Evolutionary conservation across 345 rosid genomes (phyloP).

Genomic region (Lepidium africanum): DNA sequence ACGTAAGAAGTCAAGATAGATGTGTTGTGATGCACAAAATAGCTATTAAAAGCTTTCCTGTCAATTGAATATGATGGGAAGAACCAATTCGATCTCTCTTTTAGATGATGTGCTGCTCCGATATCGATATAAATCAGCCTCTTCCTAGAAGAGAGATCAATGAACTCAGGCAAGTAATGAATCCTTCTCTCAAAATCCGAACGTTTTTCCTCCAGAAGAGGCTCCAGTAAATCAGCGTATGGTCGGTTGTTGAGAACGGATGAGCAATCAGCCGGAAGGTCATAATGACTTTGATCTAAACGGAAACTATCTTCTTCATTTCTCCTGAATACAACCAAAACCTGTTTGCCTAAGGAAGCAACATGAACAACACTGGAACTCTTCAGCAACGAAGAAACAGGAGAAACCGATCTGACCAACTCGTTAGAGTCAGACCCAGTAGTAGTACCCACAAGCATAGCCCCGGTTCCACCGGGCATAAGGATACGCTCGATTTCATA

Average conservation of each 20-base stretch:
- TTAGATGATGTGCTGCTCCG: slow-evolving; percentile 58
- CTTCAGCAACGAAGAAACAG: slow-evolving; percentile 64
- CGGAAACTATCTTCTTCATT: slow-evolving; percentile 27
- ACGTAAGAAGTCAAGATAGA: slow-evolving; percentile 64
- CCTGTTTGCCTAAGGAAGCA: slow-evolving; percentile 42
- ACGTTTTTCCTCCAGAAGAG: slow-evolving; percentile 41
- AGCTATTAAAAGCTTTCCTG: slow-evolving; percentile 46
- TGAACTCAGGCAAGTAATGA: slow-evolving; percentile 56
- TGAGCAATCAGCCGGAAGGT: slow-evolving; percentile 54
- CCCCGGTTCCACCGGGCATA: slow-evolving; percentile 72
- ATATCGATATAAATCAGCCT: slow-evolving; percentile 59
- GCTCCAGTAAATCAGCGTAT: slow-evolving; percentile 48
- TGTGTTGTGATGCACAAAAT: slow-evolving; percentile 74
- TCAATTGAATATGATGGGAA: slow-evolving; percentile 62
- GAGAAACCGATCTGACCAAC: slow-evolving; percentile 66
- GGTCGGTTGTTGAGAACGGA: slow-evolving; percentile 40
- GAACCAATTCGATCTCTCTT: slow-evolving; percentile 44
- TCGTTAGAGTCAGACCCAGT: slow-evolving; percentile 40
- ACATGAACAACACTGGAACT: slow-evolving; percentile 60
- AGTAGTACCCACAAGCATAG: slow-evolving; percentile 50
- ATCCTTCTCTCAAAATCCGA: slow-evolving; percentile 32
- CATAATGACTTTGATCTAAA: slow-evolving; percentile 34
- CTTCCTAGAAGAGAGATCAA: slow-evolving; percentile 43
- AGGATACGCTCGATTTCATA: slow-evolving; percentile 81
- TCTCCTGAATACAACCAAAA: slow-evolving; percentile 71